These are phyloP conservation scores for Dendrothele bispora DNA, from an alignment of 768 basidiomycete genomes.

Conservation along the genomic window DNA sequence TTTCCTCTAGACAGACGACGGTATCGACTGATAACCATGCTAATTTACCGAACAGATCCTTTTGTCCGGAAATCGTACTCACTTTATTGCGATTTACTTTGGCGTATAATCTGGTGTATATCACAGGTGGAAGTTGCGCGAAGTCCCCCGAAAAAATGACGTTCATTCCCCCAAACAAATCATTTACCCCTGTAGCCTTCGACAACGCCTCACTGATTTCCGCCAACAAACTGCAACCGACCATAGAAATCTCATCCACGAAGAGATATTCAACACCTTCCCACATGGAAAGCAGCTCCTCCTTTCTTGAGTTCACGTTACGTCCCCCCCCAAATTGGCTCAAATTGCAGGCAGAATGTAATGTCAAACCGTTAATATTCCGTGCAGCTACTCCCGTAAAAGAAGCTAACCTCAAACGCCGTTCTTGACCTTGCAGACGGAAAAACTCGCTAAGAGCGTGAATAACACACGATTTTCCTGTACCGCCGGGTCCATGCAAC, in stretches of 20 bases:
- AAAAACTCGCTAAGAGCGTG: conserved; percentile 2
- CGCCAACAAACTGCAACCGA: conserved; percentile 11
- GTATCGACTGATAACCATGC: no score
- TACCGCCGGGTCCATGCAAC: no score
- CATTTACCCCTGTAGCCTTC: conserved; percentile 16
- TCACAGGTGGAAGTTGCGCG: conserved; percentile 20
- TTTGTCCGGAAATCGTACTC: neutral
- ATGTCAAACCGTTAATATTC: conserved; percentile 3
- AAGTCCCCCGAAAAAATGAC: no score
- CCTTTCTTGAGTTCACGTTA: no score
- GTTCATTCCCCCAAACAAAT: conserved; percentile 14
- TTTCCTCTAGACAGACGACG: no score
- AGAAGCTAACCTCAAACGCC: conserved; percentile 1
- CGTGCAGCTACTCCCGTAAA: conserved; percentile 3
- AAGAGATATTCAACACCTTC: no score
- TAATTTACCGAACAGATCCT: conserved; percentile 14
- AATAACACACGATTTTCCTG: no score
- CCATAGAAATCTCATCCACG: no score
- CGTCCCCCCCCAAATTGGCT: neutral
- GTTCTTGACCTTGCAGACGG: neutral
- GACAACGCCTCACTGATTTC: no score
- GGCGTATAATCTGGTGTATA: conserved; percentile 12
- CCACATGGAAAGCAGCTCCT: no score
- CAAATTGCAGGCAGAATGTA: neutral
- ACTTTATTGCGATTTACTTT: neutral